Evolutionary conservation across 305 asterid species (phyloP).

Genomic region (Fraxinus baroniana): DNA sequence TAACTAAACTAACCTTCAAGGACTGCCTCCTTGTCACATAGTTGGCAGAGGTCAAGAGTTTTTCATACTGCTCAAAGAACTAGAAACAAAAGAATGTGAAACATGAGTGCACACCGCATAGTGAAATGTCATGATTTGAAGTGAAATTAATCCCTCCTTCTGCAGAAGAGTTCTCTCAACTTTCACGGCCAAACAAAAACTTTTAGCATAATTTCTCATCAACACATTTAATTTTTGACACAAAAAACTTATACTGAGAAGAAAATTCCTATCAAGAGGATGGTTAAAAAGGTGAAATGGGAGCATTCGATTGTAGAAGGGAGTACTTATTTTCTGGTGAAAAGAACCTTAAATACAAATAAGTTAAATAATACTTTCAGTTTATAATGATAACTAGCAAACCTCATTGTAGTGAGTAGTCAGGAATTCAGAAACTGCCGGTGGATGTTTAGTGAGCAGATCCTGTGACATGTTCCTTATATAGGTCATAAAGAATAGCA

Average conservation of each 20-base stretch:
- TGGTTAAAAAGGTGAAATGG: neutral
- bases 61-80: constrained; percentile 95
- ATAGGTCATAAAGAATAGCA: constrained; percentile 30
- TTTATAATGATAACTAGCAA: neutral
- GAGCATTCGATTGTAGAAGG: neutral
- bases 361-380: constrained; percentile 1
- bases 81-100: constrained; percentile 29
- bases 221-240: neutral
- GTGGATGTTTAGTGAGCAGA: constrained; percentile 77
- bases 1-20: constrained; percentile 74
- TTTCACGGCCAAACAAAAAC: neutral
- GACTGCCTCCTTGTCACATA: constrained; percentile 98
- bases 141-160: neutral
- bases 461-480: constrained; percentile 49
- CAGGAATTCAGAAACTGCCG: constrained; percentile 78
- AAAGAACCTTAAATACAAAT: constrained; percentile 15
- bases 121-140: constrained; percentile 14
- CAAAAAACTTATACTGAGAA: neutral
- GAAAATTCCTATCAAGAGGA: neutral
- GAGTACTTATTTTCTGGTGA: neutral
- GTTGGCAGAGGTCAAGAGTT: constrained; percentile 71
- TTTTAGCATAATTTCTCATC: neutral
- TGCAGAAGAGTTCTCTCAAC: neutral
- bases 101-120: constrained; percentile 15
- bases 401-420: constrained; percentile 77